These are phyloP conservation scores for Parvularia atlantis DNA, from an alignment of 78 protist species.

Conservation along the genomic window DNA sequence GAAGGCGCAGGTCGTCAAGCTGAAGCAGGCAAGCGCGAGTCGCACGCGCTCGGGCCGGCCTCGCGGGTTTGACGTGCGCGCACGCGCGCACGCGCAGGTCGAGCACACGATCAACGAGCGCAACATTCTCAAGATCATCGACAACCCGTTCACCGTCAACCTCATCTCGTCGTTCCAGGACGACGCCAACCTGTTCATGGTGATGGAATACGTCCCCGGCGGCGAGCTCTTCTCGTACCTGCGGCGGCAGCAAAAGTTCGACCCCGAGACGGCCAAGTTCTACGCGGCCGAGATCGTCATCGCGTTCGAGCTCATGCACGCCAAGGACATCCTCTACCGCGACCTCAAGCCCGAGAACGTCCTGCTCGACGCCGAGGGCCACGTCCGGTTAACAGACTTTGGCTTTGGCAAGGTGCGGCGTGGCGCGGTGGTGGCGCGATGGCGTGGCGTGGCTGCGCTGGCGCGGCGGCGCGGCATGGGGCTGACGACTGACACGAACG, in stretches of 20 bases:
- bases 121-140: constrained; percentile 1
- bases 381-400: constrained; percentile 90
- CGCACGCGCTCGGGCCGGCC: neutral
- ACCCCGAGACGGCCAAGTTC: neutral
- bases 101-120: constrained; percentile 32
- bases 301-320: too few species aligned
- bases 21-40: constrained; percentile 1
- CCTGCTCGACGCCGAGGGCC: constrained; percentile 79
- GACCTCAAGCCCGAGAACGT: constrained; percentile 97
- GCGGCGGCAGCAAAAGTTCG: constrained; percentile 8
- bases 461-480: too few species aligned
- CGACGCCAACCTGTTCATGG: constrained; percentile 6
- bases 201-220: constrained; percentile 54
- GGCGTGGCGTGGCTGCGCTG: too few species aligned
- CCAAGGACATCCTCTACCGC: constrained; percentile 27
- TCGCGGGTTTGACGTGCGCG: too few species aligned
- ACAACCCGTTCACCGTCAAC: constrained; percentile 16
- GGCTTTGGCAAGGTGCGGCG: constrained; percentile 83
- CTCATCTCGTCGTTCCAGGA: constrained; percentile 11
- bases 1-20: constrained; percentile 10
- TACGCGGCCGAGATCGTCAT: too few species aligned
- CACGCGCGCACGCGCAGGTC: too few species aligned
- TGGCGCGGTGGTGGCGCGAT: too few species aligned
- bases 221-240: constrained; percentile 78
- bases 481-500: too few species aligned